Evolutionary conservation across 192 early-diverging fungal genomes (phyloP).

Genomic region (Rhizophagus sp.): DNA sequence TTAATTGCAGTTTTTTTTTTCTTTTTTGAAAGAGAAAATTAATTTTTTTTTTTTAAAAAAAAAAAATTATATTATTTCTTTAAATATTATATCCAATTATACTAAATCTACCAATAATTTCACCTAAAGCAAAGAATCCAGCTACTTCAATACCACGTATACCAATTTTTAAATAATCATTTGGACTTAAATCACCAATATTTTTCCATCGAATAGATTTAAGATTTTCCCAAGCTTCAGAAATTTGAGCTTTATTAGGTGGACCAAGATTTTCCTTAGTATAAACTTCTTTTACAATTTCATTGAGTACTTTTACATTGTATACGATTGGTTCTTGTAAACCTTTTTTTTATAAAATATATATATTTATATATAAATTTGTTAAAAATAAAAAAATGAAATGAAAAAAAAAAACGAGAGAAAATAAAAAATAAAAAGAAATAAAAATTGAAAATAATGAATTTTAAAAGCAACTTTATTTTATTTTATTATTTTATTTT

Average conservation of each 20-base stretch:
- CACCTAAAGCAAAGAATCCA: slow-evolving; percentile 64
- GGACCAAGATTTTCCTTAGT: slow-evolving; percentile 60
- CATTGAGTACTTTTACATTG: slow-evolving; percentile 56
- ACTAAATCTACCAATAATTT: slow-evolving; percentile 65
- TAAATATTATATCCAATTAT: slow-evolving; percentile 62
- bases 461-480: too few species aligned
- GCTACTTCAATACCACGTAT: slow-evolving; percentile 55
- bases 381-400: too few species aligned
- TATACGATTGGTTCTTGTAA: slow-evolving; percentile 41
- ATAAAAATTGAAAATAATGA: not conserved
- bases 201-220: slow-evolving; percentile 40
- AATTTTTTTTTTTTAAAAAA: too few species aligned
- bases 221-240: slow-evolving; percentile 46
- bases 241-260: slow-evolving; percentile 50
- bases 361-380: too few species aligned
- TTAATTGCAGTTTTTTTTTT: too few species aligned
- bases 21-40: not conserved
- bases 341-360: not conserved
- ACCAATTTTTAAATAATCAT: slow-evolving; percentile 50
- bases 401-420: too few species aligned
- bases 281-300: slow-evolving; percentile 67
- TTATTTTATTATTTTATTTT: too few species aligned
- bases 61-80: too few species aligned
- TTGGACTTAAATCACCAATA: slow-evolving; percentile 37
- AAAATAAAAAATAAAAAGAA: not conserved